Evolutionary conservation across 352 stramenopile genomes (phyloP), one percentile per base, ranked within the genome.

Genomic region (Globisporangium paddicum): DNA sequence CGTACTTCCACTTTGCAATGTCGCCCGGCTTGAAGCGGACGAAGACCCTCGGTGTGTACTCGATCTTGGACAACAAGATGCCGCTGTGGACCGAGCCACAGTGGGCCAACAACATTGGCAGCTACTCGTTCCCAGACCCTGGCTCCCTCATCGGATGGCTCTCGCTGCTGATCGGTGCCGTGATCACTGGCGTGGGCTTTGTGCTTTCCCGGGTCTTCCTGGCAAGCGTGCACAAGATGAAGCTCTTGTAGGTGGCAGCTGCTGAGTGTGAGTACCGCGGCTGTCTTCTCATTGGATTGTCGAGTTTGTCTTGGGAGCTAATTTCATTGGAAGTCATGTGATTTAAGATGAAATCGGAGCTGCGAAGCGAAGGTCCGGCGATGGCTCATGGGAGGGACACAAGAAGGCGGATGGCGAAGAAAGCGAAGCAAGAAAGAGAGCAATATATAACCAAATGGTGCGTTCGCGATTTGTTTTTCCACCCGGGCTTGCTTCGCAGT

Each of bases 71-170:
- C 54, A 73, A 73, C 19, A 76, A 35, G 4, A 75, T 87, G 70
- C 82, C 84, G n/a, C 64, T 94, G 25, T 94, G 84, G 84, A 79
- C 71, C 5, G 84, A 94, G 62, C 84, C 84, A 23, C 60, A 77
- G 32, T 94, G 84, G 84, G 69, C 72, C 40, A 47, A 48, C 0
- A 78, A 86, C 60, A 82, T 92, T 40, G 77, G 79, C 18, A 89
- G 75, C 62, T 91, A 90, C 53, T 82, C 85, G 60, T 94, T 91
- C 71, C 82, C 84, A 23, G 82, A 94, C 60, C 84, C 84, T 55
- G 81, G 84, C 13, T 67, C 54, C 50, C 75, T 67, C 59, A 86
- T 94, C 58, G 84, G 84, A 25, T 94, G 83, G 80, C 69, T 94
- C 32, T 63, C 80, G 25, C 63, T 94, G 26, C 67, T 66, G 0